A percentile compares a stretch with the other conserved stretches of the same genome.
phyloP scores from a whole-genome alignment of 257 asterid genomes.

The Petunia secreta region DNA sequence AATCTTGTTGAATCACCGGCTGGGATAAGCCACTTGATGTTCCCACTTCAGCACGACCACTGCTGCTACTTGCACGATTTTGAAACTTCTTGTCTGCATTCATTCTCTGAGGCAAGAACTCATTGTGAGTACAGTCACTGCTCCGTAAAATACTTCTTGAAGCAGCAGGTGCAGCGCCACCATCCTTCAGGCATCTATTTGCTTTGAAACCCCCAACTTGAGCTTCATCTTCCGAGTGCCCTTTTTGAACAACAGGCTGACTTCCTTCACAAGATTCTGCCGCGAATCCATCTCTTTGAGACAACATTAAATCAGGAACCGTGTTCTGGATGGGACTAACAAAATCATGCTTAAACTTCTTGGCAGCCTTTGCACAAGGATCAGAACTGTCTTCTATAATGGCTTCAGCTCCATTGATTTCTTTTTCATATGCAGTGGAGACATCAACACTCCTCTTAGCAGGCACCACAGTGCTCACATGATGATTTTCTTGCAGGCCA shows the following conservation, averaged over 20 bases:
- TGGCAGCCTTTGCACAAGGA: slow-evolving; percentile 34
- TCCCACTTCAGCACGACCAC: slow-evolving; percentile 30
- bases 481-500: slow-evolving; percentile 34
- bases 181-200: slow-evolving; percentile 30
- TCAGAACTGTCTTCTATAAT: slow-evolving; percentile 32
- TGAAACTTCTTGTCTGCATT: slow-evolving; percentile 36
- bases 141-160: slow-evolving; percentile 25
- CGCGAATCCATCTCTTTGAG: slow-evolving; percentile 33
- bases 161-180: slow-evolving; percentile 28
- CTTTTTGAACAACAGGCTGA: background rate
- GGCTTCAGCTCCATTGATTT: slow-evolving; percentile 32
- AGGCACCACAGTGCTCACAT: slow-evolving; percentile 37
- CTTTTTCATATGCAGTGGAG: slow-evolving; percentile 33
- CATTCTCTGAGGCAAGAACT: slow-evolving; percentile 36
- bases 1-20: slow-evolving; percentile 17
- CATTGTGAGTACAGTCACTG: slow-evolving; percentile 31
- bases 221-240: slow-evolving; percentile 29
- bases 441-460: slow-evolving; percentile 40
- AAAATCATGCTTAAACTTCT: slow-evolving; percentile 50
- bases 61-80: slow-evolving; percentile 33
- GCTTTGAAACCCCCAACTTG: slow-evolving; percentile 22
- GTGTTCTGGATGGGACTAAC: slow-evolving; percentile 23
- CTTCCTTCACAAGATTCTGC: slow-evolving; percentile 22
- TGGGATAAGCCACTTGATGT: slow-evolving; percentile 20
- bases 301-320: slow-evolving; percentile 28